phyloP scores from a whole-genome alignment of 2,329 filamentous ascomycete species.

The Penicillium decumbens region DNA sequence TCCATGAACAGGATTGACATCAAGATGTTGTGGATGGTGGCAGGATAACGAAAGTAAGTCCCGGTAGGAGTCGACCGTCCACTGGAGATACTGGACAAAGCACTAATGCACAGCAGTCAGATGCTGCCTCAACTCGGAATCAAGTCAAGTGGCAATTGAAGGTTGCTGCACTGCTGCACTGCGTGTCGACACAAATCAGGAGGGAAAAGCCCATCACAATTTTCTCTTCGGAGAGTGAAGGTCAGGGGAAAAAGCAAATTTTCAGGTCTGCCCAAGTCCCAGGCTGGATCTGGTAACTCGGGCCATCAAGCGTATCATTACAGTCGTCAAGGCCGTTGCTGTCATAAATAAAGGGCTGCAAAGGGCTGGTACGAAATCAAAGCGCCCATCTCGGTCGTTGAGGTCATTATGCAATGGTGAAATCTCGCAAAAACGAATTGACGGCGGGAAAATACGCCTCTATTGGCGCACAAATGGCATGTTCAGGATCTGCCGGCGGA shows the following conservation, averaged over 20 bases:
- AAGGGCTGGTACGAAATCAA: conserved; percentile 7
- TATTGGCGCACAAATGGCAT: conserved; percentile 31
- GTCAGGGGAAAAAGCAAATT: conserved; percentile 6
- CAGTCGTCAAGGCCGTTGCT: conserved; percentile 32
- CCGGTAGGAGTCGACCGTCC: conserved; percentile 9
- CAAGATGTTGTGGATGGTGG: conserved; percentile 3
- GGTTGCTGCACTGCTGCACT: background rate
- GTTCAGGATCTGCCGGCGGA: conserved; percentile 38
- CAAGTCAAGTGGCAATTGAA: background rate
- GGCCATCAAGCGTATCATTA: conserved; percentile 26
- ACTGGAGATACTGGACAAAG: background rate
- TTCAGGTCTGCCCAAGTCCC: conserved; percentile 7
- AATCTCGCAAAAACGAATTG: conserved; percentile 21
- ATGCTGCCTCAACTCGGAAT: background rate
- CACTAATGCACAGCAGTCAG: background rate
- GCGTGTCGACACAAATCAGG: conserved; percentile 4
- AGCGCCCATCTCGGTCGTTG: conserved; percentile 21
- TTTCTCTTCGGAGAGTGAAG: conserved; percentile 19
- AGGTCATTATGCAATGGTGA: conserved; percentile 27
- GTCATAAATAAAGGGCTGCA: conserved; percentile 26
- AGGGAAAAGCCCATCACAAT: conserved; percentile 20
- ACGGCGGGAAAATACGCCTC: conserved; percentile 13
- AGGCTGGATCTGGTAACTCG: conserved; percentile 10
- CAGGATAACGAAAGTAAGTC: conserved; percentile 11
- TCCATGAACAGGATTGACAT: background rate